Conservation (phyloP, 1,139 yeast genomes). For the Debaryomycetaceae sp. region DNA sequence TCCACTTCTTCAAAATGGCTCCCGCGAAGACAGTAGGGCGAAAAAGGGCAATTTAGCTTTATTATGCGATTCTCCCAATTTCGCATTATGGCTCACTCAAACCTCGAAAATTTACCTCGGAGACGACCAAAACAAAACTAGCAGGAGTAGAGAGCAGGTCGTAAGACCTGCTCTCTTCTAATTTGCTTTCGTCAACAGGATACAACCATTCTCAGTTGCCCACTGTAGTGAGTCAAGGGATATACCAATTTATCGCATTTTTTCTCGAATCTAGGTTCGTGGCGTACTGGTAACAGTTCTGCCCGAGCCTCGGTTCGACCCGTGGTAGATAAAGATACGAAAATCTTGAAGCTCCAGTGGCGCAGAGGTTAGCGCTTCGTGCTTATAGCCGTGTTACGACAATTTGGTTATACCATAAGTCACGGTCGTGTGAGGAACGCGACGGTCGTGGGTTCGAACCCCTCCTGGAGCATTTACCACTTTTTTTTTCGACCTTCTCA, state of each 20-base stretch:
- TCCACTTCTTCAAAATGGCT: no score
- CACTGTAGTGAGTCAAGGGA: no score
- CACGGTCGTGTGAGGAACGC: slow-evolving; percentile 60
- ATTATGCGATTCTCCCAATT: no score
- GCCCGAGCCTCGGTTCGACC: slow-evolving; percentile 5
- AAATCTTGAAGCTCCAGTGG: slow-evolving; percentile 39
- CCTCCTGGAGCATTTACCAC: slow-evolving; percentile 52
- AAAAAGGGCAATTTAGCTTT: no score
- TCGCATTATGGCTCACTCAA: no score
- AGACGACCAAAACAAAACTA: no score
- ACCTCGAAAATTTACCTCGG: no score
- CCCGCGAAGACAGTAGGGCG: no score
- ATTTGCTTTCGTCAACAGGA: no score
- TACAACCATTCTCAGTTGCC: no score
- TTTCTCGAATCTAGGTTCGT: not conserved
- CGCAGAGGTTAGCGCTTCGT: slow-evolving; percentile 58
- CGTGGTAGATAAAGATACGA: not conserved
- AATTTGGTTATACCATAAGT: slow-evolving; percentile 48
- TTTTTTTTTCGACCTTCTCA: slow-evolving; percentile 20
- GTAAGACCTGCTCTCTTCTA: no score
- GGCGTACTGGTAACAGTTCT: slow-evolving; percentile 1
- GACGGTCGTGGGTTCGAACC: slow-evolving; percentile 59
- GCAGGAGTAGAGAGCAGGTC: no score
- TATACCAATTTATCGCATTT: not conserved
- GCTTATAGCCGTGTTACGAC: slow-evolving; percentile 52